phyloP scores from a whole-genome alignment of 2,329 filamentous ascomycete species.

The Penicillium rolfsii region DNA sequence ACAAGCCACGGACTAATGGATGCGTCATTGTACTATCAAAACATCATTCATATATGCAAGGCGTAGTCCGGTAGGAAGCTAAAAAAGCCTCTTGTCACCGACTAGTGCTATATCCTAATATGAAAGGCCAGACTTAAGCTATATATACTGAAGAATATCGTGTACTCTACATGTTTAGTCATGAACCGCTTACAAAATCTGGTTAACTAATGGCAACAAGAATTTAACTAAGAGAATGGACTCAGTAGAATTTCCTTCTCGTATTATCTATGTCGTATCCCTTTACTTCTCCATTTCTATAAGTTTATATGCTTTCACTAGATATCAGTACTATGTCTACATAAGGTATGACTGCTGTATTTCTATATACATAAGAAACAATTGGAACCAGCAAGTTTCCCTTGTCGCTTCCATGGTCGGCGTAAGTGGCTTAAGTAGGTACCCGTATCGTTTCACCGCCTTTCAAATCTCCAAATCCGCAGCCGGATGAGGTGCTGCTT shows the following conservation, averaged over 20 bases:
- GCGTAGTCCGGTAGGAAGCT: no score
- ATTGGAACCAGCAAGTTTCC: not conserved
- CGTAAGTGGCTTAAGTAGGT: slow-evolving; percentile 12
- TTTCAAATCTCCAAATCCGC: slow-evolving; percentile 8
- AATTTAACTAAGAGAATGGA: not conserved
- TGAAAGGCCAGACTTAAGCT: no score
- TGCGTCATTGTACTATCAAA: no score
- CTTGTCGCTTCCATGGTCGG: slow-evolving; percentile 19
- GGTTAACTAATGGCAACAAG: not conserved
- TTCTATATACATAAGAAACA: no score
- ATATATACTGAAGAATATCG: no score
- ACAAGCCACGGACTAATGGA: no score
- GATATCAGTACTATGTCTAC: not conserved
- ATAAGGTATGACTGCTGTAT: not conserved
- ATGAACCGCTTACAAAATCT: not conserved
- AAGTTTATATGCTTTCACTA: not conserved
- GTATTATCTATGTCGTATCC: not conserved
- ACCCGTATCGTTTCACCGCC: slow-evolving; percentile 17
- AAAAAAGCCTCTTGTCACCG: no score
- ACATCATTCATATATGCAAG: no score
- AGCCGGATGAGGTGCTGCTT: not conserved
- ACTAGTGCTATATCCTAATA: no score
- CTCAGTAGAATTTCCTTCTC: no score
- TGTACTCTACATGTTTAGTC: not conserved
- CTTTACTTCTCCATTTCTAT: not conserved